Conservation (phyloP, 257 asterid genomes). For the Solanum tacnaense region DNA sequence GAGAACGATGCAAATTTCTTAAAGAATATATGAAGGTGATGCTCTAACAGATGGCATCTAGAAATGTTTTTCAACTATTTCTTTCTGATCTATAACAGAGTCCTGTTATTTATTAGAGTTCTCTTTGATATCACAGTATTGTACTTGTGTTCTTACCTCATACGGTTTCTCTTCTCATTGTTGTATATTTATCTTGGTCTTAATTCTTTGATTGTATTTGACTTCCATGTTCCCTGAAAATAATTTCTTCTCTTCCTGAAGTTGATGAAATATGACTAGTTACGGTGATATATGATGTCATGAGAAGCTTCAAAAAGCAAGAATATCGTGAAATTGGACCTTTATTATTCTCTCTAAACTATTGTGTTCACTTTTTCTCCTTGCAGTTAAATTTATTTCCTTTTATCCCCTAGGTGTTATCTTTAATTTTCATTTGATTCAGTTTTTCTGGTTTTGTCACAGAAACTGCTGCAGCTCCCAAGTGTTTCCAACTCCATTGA, state of each 20-base stretch:
- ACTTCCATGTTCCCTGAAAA: not conserved
- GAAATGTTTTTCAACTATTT: not conserved
- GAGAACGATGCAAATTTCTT: constrained; percentile 84
- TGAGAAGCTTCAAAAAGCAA: not conserved
- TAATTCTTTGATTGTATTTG: not conserved
- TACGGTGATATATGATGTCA: not conserved
- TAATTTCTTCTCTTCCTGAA: not conserved
- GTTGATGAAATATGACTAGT: not conserved
- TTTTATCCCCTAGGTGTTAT: not conserved
- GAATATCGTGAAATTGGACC: not conserved
- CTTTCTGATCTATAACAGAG: not conserved
- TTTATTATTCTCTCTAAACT: not conserved
- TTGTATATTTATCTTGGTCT: not conserved
- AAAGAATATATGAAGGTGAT: constrained; percentile 86
- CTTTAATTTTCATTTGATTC: not conserved
- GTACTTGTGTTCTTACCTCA: not conserved
- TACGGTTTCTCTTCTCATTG: not conserved
- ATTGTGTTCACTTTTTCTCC: not conserved
- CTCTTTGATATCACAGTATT: not conserved
- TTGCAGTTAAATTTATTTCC: not conserved
- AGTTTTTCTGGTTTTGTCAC: constrained; percentile 11
- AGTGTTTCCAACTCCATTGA: constrained; percentile 81
- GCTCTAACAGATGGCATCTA: constrained; percentile 2
- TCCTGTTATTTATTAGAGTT: not conserved
- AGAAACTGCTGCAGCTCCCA: constrained; percentile 90